Evolutionary conservation across 2,329 filamentous ascomycete genomes (phyloP), one percentile per base, ranked within the genome.

Genomic region (Stromatinia cepivora): DNA sequence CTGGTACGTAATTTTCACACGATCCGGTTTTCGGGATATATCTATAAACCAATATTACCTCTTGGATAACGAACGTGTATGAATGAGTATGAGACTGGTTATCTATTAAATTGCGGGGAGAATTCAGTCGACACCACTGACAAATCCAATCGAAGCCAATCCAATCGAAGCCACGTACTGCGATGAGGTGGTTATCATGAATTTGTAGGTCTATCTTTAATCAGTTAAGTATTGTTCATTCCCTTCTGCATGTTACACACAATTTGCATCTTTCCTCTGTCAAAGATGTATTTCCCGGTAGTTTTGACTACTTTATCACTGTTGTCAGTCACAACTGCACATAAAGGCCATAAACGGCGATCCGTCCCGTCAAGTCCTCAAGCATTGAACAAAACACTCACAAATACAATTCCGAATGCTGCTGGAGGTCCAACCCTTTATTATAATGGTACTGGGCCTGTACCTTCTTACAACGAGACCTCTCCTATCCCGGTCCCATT

Each of bases 391-490:
- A 45, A 46, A 52, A 67, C 64, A 9, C 25, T 61, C 25, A 70
- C 68, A 25, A 70, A 70, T 45, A 61, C 54, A 17, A 53, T 70
- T 31, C 45, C 63, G 2, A 70, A 70, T 46, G 68, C 62, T 66
- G n/a, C 39, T 46, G 68, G 68, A 36, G 63, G 68, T 20, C 68
- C 68, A 45, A 61, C 20, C 13, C 62, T 70, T 17, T 66, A 67
- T 28, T 67, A 67, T 13, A 67, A 66, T 46, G 54, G 62, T 3
- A 70, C 63, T 25, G 54, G 68, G 3, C 45, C 68, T 22, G 63
- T 70, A 17, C 46, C 68, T 36, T 42, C 53, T 28, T 67, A 70
- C 28, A 67, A 70, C 34, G 34, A 53, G n/a, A 61, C 53, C 8
- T 70, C 62, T 36, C 62, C 54, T 20, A 28, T 46, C 11, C 63